A percentile compares a stretch with the other conserved stretches of the same genome.
These are phyloP conservation scores for Mentha longifolia DNA, from an alignment of 257 asterid species.

Conservation along the genomic window DNA sequence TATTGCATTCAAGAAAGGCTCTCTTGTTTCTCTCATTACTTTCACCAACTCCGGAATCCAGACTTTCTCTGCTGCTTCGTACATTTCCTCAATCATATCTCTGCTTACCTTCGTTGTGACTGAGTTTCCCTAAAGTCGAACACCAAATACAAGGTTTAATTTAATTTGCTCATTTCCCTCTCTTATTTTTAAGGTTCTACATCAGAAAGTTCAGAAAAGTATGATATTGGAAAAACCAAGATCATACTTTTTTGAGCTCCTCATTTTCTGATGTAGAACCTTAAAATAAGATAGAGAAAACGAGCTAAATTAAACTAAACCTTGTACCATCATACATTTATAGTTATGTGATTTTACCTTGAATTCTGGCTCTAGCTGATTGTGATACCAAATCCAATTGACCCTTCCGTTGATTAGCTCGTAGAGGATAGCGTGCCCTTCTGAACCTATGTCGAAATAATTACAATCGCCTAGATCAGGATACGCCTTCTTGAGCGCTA, in stretches of 20 bases:
- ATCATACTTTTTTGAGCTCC: too few species aligned
- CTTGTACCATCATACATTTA: background rate
- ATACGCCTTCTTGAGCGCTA: conserved; percentile 61
- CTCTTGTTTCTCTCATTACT: conserved; percentile 59
- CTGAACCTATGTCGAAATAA: conserved; percentile 63
- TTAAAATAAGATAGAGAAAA: too few species aligned
- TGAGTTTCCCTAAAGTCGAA: conserved; percentile 60
- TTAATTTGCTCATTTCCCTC: too few species aligned
- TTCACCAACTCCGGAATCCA: conserved; percentile 70
- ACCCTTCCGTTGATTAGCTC: conserved; percentile 60
- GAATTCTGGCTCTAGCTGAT: conserved; percentile 71
- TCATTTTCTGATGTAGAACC: too few species aligned
- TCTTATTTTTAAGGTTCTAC: too few species aligned
- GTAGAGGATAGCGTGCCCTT: conserved; percentile 63
- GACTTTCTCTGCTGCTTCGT: conserved; percentile 58
- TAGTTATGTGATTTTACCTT: conserved; percentile 45
- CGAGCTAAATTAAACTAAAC: background rate
- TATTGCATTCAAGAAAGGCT: conserved; percentile 74
- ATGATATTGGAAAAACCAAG: too few species aligned
- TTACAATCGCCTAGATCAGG: conserved; percentile 76
- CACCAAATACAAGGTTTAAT: background rate
- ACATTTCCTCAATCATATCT: conserved; percentile 58
- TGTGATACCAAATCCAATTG: conserved; percentile 88
- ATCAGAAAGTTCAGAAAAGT: too few species aligned
- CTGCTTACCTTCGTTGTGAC: conserved; percentile 67